Evolutionary conservation across 176 grass and related monocot species (phyloP), one percentile per base, ranked within the genome.

Genomic region (Carex parvula): DNA sequence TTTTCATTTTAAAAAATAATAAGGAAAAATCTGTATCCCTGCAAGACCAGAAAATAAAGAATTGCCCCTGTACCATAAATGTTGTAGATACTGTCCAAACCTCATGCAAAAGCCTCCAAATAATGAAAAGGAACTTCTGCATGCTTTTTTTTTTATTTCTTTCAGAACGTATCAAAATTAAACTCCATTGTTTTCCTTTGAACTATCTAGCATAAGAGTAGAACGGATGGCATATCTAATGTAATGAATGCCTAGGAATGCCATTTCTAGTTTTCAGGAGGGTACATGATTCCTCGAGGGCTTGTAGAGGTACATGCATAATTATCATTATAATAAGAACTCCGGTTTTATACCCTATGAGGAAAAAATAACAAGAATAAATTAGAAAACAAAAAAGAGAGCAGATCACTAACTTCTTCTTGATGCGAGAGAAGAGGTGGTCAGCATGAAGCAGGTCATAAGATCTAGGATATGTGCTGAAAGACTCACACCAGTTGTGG

Each of bases 361-460:
- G 50, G 24, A 78, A 56, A 77, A 29, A 32, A 71, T 8, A 71
- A 78, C 24, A 30, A 2, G 46, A 78, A 78, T 3, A 33, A 57
- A 18, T 26, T 56, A 17, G 21, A 57, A 39, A 11, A 9, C 32
- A 32, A 53, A 76, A 57, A 33, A 57, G 10, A 16, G 4, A 57
- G 26, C 22, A 73, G 32, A 26, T 85, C 15, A 76, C 66, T 70
- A 64, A 93, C 89, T 89, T 94, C 16, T 82, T 30, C 29, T 88
- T 92, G 90, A 94, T 90, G 75, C 87, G 91, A 82, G 90, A 94
- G 90, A 94, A 94, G 80, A 94, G 85, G 14, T 94, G 90, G 56
- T 94, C 92, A 79, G 92, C 92, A 18, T 94, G 92, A 81, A 94
- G 88, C 14, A 94, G 90, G 83, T 94, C 92, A 33, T 92, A 94